phyloP scores from a whole-genome alignment of 2,329 filamentous ascomycete species.

The Neonectria sp. region DNA sequence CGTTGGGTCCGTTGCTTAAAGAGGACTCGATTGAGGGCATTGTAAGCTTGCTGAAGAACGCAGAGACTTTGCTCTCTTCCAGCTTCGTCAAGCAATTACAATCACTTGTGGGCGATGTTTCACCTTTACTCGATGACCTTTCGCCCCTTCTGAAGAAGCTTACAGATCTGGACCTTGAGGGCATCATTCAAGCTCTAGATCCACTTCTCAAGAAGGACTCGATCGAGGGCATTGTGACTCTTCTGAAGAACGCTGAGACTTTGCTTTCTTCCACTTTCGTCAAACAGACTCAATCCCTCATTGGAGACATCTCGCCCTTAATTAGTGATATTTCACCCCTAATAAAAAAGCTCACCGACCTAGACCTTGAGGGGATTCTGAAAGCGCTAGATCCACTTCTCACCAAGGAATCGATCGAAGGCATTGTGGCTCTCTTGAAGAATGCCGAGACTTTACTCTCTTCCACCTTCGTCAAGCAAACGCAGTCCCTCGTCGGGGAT shows the following conservation, averaged over 20 bases:
- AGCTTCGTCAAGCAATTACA: constrained; percentile 37
- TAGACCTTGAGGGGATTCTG: constrained; percentile 53
- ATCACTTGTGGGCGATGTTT: constrained; percentile 42
- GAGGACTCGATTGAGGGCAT: constrained; percentile 49
- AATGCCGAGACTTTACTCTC: constrained; percentile 45
- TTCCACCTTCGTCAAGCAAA: constrained; percentile 35
- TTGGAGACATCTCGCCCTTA: constrained; percentile 30
- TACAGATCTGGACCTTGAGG: constrained; percentile 50
- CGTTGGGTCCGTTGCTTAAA: constrained; percentile 48
- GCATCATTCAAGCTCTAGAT: constrained; percentile 48
- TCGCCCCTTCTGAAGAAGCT: constrained; percentile 51
- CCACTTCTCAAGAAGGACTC: constrained; percentile 48
- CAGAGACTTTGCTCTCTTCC: constrained; percentile 46
- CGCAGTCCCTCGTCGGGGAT: constrained; percentile 16
- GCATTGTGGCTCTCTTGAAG: constrained; percentile 43
- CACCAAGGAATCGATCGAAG: constrained; percentile 47
- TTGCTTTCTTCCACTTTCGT: constrained; percentile 41
- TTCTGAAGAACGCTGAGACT: constrained; percentile 45
- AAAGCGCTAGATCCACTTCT: constrained; percentile 47
- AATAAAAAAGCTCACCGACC: constrained; percentile 47
- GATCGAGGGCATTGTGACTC: constrained; percentile 43
- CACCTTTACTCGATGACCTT: neutral
- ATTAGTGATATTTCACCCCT: constrained; percentile 40
- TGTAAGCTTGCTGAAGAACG: constrained; percentile 51
- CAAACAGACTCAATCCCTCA: constrained; percentile 37